These are phyloP conservation scores for Polychaeton citri DNA, from an alignment of 2,329 filamentous ascomycete species.

Conservation along the genomic window DNA sequence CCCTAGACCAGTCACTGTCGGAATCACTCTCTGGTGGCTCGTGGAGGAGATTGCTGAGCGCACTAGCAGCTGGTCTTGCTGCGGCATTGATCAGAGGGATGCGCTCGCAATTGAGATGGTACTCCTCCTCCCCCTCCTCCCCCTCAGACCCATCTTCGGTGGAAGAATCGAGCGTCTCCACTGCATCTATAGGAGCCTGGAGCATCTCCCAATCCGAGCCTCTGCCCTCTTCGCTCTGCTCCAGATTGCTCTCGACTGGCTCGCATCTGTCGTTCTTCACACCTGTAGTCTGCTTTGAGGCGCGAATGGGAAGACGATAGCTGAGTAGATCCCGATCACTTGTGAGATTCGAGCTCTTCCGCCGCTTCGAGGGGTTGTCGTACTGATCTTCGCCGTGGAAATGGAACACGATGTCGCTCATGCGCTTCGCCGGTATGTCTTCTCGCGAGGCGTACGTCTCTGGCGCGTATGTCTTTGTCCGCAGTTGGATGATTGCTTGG, in stretches of 20 bases:
- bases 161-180: too few relatives aligned
- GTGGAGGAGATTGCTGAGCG: too few relatives aligned
- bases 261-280: not conserved
- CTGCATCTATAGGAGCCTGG: too few relatives aligned
- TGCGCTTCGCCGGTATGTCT: constrained; percentile 1
- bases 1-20: too few relatives aligned
- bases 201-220: too few relatives aligned
- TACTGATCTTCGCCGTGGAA: not conserved
- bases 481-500: constrained; percentile 18
- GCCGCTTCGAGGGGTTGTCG: not conserved
- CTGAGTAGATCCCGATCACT: not conserved
- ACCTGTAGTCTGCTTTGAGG: not conserved
- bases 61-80: too few relatives aligned
- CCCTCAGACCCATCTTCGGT: too few relatives aligned
- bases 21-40: too few relatives aligned
- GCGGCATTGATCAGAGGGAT: too few relatives aligned
- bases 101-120: too few relatives aligned
- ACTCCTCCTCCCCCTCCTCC: too few relatives aligned
- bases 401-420: not conserved
- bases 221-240: not conserved
- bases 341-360: not conserved
- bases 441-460: constrained; percentile 13
- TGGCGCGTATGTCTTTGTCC: constrained; percentile 12
- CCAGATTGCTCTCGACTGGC: not conserved
- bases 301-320: not conserved